phyloP scores from a whole-genome alignment of 805 yeast species.

The Monosporozyma aquatica region DNA sequence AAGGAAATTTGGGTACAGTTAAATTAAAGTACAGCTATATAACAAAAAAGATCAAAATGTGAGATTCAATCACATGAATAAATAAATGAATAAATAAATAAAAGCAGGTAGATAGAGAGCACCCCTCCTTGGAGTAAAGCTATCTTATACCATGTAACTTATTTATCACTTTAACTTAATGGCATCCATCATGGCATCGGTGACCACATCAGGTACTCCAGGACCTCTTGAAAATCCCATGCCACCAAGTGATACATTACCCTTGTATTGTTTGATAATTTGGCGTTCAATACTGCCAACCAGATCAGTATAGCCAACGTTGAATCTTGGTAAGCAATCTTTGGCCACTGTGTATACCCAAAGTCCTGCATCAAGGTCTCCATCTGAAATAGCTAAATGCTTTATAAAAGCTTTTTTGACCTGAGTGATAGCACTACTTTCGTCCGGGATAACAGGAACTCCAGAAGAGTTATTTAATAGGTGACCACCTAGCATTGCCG shows the following conservation, averaged over 20 bases:
- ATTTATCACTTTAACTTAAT: conserved; percentile 6
- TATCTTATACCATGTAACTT: no score
- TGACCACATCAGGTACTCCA: conserved; percentile 83
- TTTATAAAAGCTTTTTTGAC: conserved; percentile 34
- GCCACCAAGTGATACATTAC: conserved; percentile 57
- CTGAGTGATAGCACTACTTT: conserved; percentile 13
- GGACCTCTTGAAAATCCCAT: conserved; percentile 72
- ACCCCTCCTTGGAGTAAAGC: no score
- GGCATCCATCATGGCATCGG: conserved; percentile 55
- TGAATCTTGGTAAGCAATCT: conserved; percentile 71
- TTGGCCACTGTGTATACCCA: conserved; percentile 37
- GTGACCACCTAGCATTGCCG: conserved; percentile 90
- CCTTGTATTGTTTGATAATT: conserved; percentile 31
- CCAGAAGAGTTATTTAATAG: conserved; percentile 32
- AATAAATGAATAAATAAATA: neutral
- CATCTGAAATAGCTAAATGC: conserved; percentile 32
- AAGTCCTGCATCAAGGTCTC: conserved; percentile 21
- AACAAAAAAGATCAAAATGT: no score
- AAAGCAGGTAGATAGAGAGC: neutral
- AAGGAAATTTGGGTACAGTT: no score
- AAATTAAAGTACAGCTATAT: no score
- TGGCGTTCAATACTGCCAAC: conserved; percentile 30
- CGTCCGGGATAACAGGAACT: conserved; percentile 11
- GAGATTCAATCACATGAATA: no score
- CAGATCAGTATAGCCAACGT: conserved; percentile 54